Conservation (phyloP, 2,329 filamentous ascomycete species). For the Shiraia bambusicola region DNA sequence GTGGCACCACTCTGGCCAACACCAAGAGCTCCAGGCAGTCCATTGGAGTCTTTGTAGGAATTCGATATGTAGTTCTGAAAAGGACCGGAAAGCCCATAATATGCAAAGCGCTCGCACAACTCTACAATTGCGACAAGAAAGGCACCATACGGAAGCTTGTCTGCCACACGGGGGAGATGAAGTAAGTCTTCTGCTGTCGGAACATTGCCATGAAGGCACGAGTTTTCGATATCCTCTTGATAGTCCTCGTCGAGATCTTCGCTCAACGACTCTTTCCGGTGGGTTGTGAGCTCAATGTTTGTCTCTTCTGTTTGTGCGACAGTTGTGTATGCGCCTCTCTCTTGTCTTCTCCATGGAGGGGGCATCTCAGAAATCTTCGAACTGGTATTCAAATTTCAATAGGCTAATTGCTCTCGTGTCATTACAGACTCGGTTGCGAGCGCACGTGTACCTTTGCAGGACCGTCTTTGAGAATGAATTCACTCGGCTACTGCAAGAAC, state of each 20-base stretch:
- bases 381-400: not conserved
- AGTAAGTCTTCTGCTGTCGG: constrained; percentile 31
- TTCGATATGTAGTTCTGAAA: constrained; percentile 56
- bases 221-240: constrained; percentile 4
- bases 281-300: constrained; percentile 15
- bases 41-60: constrained; percentile 42
- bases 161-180: constrained; percentile 41
- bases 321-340: constrained; percentile 33
- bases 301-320: constrained; percentile 35
- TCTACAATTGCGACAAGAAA: constrained; percentile 53
- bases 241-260: constrained; percentile 4
- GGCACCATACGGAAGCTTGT: constrained; percentile 48
- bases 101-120: constrained; percentile 53
- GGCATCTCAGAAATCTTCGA: constrained; percentile 17
- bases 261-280: constrained; percentile 13
- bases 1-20: constrained; percentile 48
- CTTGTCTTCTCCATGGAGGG: constrained; percentile 20
- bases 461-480: no score
- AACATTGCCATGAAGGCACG: constrained; percentile 20
- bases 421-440: not conserved
- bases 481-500: no score
- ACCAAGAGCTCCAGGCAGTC: constrained; percentile 46
- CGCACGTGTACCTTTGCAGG: not conserved
- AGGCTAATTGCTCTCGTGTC: not conserved
- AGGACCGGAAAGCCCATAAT: constrained; percentile 48